A percentile compares a stretch with the other conserved stretches of the same genome.
These are phyloP conservation scores for Ophiostoma ips DNA, from an alignment of 2,329 filamentous ascomycete genomes.

Conservation along the genomic window DNA sequence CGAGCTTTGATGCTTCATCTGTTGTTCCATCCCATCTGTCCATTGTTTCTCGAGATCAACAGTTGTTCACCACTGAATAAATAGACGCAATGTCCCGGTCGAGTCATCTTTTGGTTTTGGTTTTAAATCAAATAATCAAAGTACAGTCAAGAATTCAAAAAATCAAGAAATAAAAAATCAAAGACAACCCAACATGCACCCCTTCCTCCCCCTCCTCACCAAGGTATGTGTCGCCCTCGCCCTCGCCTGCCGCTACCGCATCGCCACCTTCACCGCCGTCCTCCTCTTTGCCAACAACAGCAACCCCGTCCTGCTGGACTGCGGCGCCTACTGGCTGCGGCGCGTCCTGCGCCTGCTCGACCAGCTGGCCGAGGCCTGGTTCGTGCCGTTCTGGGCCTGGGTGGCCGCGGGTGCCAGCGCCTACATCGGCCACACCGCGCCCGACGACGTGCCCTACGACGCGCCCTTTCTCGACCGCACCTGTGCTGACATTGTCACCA, in stretches of 20 bases:
- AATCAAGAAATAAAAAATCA: neutral
- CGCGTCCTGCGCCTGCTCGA: neutral
- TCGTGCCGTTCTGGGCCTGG: neutral
- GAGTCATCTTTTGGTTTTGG: neutral
- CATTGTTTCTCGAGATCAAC: no score
- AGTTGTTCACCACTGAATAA: no score
- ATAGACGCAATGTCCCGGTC: neutral
- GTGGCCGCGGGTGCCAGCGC: neutral
- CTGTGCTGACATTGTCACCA: neutral
- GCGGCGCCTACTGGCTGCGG: neutral
- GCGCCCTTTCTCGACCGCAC: neutral
- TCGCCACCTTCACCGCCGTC: neutral
- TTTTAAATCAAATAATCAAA: no score
- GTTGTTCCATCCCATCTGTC: no score
- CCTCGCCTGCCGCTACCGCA: neutral
- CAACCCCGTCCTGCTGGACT: neutral
- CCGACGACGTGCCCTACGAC: neutral
- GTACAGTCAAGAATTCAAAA: no score
- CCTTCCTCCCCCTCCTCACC: neutral
- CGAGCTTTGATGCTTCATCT: no score
- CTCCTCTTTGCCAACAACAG: neutral
- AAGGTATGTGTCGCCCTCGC: neutral
- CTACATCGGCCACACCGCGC: neutral
- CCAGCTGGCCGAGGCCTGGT: neutral
- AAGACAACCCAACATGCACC: neutral